Conservation (phyloP, 345 rosid species). For the Rhodamnia rubescens region DNA sequence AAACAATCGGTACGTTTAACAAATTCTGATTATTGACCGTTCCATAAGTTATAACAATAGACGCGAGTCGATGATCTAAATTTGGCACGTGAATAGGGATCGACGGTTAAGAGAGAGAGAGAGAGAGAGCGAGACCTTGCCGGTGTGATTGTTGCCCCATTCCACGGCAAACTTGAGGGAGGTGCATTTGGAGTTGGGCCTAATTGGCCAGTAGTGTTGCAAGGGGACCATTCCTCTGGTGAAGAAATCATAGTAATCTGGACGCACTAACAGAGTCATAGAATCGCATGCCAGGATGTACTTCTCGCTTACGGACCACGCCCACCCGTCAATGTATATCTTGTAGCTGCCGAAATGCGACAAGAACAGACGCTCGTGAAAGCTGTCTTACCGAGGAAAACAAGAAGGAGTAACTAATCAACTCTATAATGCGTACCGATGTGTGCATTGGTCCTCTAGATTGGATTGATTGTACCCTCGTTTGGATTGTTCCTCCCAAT, state of each 20-base stretch:
- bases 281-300: constrained; percentile 76
- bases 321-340: constrained; percentile 63
- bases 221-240: constrained; percentile 50
- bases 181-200: constrained; percentile 32
- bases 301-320: constrained; percentile 81
- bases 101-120: background rate
- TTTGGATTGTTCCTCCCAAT: constrained; percentile 31
- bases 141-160: constrained; percentile 53
- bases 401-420: background rate
- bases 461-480: constrained; percentile 41
- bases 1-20: background rate
- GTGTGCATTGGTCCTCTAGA: constrained; percentile 42
- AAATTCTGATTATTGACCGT: background rate
- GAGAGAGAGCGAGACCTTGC: constrained; percentile 7
- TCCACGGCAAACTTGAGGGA: constrained; percentile 60
- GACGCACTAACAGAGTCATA: constrained; percentile 35
- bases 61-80: background rate
- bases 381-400: background rate
- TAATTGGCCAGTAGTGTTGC: constrained; percentile 79
- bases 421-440: constrained; percentile 23
- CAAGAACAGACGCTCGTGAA: background rate
- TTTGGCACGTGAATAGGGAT: background rate
- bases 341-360: constrained; percentile 34
- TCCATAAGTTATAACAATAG: background rate
- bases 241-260: constrained; percentile 51